Base-by-base conservation (phyloP, 2,329 filamentous ascomycete species). In the Trichophyton schoenleinii region DNA sequence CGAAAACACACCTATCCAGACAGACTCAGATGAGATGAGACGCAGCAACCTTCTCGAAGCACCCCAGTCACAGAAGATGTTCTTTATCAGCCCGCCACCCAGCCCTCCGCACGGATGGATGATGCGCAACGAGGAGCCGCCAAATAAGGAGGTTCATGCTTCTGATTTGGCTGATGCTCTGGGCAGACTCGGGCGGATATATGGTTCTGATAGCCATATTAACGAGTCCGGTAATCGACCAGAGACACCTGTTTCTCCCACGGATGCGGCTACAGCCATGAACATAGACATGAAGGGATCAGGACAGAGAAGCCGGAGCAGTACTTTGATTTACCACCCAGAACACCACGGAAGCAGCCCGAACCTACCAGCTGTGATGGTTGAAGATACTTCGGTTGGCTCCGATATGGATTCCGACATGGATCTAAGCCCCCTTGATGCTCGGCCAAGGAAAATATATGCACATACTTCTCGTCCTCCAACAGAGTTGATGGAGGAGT, bases 81-180 rank as follows among this genome's bases (percentile, higher is more conserved):
- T 86, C 77, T 86, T 87, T 72, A 86, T 87, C 72, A 80, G 77
- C 52, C 84, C 84, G 59, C 84, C 84, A 11, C 84, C 84, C 0
- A 80, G 77, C 63, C 84, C 84, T 53, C 84, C 84, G 1, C 81
- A 84, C 70, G 84, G 84, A 57, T 87, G 84, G 84, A 81, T 83
- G 70, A 78, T 83, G 74, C 78, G 79, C 63, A 78, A 81, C 61
- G 84, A 87, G 68, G 83, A 83, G 28, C 81, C 83, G 9, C 84
- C 84, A 4, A 87, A 87, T 71, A 85, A 83, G 71, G 79, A 85
- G 62, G 83, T 85, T 7, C 83, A 86, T 67, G 82, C 84, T 0
- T 79, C 80, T 60, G 84, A 87, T 68, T 74, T 87, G 46, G 82
- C 81, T 0, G 70, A 73, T 1, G 84, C 84, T 15, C 70, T 87